phyloP scores from a whole-genome alignment of 2,329 filamentous ascomycete genomes.

The Cercospora canescens region DNA sequence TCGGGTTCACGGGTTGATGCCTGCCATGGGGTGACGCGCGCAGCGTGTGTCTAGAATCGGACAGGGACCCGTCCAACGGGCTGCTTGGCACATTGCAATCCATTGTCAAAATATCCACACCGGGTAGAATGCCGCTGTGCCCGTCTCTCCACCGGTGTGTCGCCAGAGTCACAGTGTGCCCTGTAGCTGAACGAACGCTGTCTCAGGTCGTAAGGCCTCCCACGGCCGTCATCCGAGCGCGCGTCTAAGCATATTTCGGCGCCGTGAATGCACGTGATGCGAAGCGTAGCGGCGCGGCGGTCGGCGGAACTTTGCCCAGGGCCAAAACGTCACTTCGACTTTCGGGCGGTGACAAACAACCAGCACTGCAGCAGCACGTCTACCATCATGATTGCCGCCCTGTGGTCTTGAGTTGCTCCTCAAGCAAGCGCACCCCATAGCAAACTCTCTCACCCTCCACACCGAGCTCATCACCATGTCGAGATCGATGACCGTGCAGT shows the following conservation, averaged over 20 bases:
- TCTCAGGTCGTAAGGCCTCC: not conserved
- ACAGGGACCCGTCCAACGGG: not conserved
- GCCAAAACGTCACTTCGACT: not conserved
- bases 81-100: not conserved
- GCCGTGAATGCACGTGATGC: not conserved
- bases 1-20: not conserved
- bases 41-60: not conserved
- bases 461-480: constrained; percentile 48
- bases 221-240: too few species aligned
- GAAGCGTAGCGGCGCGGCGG: not conserved
- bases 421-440: not conserved
- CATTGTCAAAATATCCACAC: constrained; percentile 4
- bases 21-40: not conserved
- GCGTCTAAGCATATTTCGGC: not conserved
- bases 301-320: not conserved
- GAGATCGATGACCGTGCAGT: constrained; percentile 48
- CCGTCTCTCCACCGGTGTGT: not conserved
- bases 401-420: constrained; percentile 4
- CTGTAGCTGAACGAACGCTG: not conserved
- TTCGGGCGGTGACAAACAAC: not conserved
- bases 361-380: constrained; percentile 9
- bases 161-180: not conserved
- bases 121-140: not conserved
- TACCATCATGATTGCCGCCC: constrained; percentile 15
- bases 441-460: not conserved